phyloP scores from a whole-genome alignment of 768 basidiomycete genomes.

The Chalciporus pseudorubinellus region DNA sequence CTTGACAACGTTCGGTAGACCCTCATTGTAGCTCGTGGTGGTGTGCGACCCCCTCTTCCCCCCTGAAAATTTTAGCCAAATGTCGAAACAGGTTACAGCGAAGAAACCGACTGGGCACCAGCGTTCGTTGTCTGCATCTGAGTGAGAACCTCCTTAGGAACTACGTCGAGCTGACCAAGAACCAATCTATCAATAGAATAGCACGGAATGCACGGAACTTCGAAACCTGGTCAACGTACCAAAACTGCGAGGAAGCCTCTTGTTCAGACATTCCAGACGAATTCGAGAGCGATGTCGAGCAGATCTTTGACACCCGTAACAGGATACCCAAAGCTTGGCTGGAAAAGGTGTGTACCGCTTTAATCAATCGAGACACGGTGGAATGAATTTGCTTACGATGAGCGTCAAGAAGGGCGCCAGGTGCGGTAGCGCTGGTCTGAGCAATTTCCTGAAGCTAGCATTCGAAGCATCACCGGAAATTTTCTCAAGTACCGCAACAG shows the following conservation, averaged over 20 bases:
- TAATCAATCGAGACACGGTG: not conserved
- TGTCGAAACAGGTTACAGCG: conserved; percentile 18
- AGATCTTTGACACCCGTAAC: conserved; percentile 38
- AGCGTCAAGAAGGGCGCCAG: conserved; percentile 6
- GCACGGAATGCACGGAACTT: conserved; percentile 47
- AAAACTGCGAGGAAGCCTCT: conserved; percentile 49
- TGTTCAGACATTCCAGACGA: conserved; percentile 44
- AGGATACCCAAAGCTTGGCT: conserved; percentile 43
- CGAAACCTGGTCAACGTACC: conserved; percentile 50
- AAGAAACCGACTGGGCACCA: conserved; percentile 21
- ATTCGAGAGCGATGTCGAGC: conserved; percentile 34
- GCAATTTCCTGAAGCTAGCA: conserved; percentile 32
- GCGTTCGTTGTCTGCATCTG: conserved; percentile 46
- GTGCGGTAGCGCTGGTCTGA: conserved; percentile 12
- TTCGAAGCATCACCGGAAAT: conserved; percentile 35
- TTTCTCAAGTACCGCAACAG: conserved; percentile 33
- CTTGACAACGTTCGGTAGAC: conserved; percentile 9
- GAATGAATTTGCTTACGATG: not conserved
- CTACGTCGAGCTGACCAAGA: not conserved
- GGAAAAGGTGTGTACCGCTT: conserved; percentile 34
- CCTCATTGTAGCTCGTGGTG: too few species aligned
- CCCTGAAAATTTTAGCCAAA: not conserved
- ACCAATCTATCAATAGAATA: conserved; percentile 36
- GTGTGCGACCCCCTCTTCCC: too few species aligned
- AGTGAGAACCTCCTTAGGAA: conserved; percentile 30